A percentile compares a stretch with the other conserved stretches of the same genome.
These are phyloP conservation scores for Metschnikowia koreensis DNA, from an alignment of 805 yeast genomes.

Conservation along the genomic window DNA sequence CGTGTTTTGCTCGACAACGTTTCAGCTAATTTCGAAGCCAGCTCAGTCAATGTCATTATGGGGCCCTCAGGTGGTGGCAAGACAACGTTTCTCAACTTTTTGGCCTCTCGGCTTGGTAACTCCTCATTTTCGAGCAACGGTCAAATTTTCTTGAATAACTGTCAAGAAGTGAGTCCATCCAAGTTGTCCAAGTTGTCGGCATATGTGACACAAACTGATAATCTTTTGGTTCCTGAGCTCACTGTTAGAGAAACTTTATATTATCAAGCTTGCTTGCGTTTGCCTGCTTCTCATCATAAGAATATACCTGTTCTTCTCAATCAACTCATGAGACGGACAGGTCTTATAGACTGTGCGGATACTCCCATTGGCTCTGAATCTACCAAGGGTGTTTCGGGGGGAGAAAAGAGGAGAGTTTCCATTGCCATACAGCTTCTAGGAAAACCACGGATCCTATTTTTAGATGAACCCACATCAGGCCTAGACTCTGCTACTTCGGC, in stretches of 20 bases:
- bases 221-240: conserved; percentile 62
- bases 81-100: conserved; percentile 59
- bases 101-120: conserved; percentile 54
- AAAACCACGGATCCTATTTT: conserved; percentile 65
- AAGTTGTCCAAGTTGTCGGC: conserved; percentile 48
- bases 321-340: conserved; percentile 61
- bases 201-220: conserved; percentile 81
- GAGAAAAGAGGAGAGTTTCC: conserved; percentile 76
- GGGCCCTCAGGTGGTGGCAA: conserved; percentile 85
- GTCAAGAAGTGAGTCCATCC: conserved; percentile 23
- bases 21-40: conserved; percentile 51
- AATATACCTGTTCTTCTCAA: conserved; percentile 51
- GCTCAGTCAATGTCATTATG: conserved; percentile 67
- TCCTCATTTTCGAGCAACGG: conserved; percentile 27
- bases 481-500: conserved; percentile 77
- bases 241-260: conserved; percentile 77
- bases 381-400: conserved; percentile 43
- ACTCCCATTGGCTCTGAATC: conserved; percentile 47
- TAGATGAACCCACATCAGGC: conserved; percentile 92
- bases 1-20: conserved; percentile 38
- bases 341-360: conserved; percentile 73
- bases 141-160: conserved; percentile 24
- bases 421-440: conserved; percentile 77
- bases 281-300: conserved; percentile 41
- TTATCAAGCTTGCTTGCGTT: conserved; percentile 67